phyloP scores from a whole-genome alignment of 179 eudicot genomes.

The Carnegiea gigantea region DNA sequence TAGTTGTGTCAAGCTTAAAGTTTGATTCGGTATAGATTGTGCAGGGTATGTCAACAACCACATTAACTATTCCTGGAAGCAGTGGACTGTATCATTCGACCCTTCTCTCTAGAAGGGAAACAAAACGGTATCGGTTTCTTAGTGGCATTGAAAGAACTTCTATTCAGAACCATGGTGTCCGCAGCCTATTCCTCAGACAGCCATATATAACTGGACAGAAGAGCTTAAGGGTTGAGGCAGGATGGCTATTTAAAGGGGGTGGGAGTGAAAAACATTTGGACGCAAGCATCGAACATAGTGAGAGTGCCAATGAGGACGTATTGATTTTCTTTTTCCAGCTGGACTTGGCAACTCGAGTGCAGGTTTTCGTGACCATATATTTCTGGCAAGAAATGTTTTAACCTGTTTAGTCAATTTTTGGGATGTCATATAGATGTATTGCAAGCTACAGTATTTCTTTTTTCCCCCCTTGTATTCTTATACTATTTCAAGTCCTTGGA shows the following conservation, averaged over 20 bases:
- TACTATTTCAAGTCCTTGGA: not conserved
- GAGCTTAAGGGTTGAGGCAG: constrained; percentile 55
- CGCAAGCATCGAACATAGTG: constrained; percentile 81
- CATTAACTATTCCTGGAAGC: constrained; percentile 51
- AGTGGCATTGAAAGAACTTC: constrained; percentile 36
- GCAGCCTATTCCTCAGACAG: constrained; percentile 31
- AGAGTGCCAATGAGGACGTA: constrained; percentile 83
- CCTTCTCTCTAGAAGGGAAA: constrained; percentile 33
- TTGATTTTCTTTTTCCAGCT: constrained; percentile 90
- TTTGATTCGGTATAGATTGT: constrained; percentile 24
- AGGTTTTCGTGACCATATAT: constrained; percentile 40
- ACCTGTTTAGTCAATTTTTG: not conserved
- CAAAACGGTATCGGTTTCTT: constrained; percentile 32
- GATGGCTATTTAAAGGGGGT: constrained; percentile 76
- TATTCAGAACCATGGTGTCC: constrained; percentile 36
- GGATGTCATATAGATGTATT: not conserved
- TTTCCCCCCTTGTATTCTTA: not conserved
- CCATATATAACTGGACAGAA: constrained; percentile 31
- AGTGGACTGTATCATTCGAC: constrained; percentile 50
- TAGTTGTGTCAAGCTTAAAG: constrained; percentile 10
- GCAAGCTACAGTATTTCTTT: not conserved
- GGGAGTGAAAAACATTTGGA: constrained; percentile 60
- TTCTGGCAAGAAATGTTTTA: constrained; percentile 2
- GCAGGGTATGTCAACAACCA: constrained; percentile 50
- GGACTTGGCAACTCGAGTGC: constrained; percentile 85